Evolutionary conservation across 2,329 filamentous ascomycete genomes (phyloP).

Genomic region (Xylaria sp.): DNA sequence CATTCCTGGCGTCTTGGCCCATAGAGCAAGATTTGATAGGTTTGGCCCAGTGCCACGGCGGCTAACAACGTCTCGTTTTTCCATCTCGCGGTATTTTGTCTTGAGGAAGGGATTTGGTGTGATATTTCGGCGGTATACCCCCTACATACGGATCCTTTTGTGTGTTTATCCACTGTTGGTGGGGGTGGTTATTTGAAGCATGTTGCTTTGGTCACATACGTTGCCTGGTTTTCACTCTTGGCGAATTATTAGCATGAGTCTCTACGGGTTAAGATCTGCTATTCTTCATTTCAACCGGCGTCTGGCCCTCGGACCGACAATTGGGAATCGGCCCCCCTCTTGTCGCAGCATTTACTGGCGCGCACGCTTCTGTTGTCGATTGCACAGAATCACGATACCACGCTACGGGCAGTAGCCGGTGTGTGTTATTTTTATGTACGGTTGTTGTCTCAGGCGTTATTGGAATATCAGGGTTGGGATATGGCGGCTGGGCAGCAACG

Average conservation of each 20-base stretch:
- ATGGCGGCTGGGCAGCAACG: slow-evolving; percentile 5
- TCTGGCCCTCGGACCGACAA: slow-evolving; percentile 11
- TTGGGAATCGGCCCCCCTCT: slow-evolving; percentile 7
- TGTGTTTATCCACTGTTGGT: slow-evolving; percentile 19
- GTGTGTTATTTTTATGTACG: slow-evolving; percentile 29
- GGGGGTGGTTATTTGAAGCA: slow-evolving; percentile 20
- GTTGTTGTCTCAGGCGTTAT: slow-evolving; percentile 12
- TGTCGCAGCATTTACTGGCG: slow-evolving; percentile 29
- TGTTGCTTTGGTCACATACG: slow-evolving; percentile 9
- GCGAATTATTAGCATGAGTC: slow-evolving; percentile 3
- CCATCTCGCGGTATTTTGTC: slow-evolving; percentile 15
- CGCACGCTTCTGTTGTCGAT: slow-evolving; percentile 21
- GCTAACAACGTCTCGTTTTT: slow-evolving; percentile 1
- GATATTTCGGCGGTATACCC: slow-evolving; percentile 26
- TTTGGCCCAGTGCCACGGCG: slow-evolving; percentile 2
- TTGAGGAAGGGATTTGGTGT: slow-evolving; percentile 15
- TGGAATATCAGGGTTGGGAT: slow-evolving; percentile 14
- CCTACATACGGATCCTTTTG: slow-evolving; percentile 15
- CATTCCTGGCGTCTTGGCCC: slow-evolving; percentile 9
- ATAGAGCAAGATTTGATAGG: slow-evolving; percentile 19
- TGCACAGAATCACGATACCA: slow-evolving; percentile 25
- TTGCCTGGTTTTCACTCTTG: not conserved
- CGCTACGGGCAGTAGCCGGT: slow-evolving; percentile 20
- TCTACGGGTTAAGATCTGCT: not conserved
- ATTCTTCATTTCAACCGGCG: slow-evolving; percentile 15